These are phyloP conservation scores for Crithidia mellificae DNA, from an alignment of 208 protist species.

Conservation along the genomic window DNA sequence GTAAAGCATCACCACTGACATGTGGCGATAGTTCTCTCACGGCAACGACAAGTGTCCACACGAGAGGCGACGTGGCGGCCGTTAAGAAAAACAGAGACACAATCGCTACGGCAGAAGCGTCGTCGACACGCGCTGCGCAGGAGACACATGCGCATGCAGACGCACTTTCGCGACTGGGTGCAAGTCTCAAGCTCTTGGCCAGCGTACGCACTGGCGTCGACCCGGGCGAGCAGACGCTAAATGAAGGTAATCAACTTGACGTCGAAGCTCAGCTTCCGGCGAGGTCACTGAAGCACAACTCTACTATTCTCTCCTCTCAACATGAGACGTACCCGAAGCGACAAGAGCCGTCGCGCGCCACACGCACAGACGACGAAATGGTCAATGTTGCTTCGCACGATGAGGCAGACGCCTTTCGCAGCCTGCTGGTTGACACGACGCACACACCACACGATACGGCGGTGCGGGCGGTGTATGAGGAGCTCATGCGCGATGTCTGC, in stretches of 20 bases:
- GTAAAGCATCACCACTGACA: no score
- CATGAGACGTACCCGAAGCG: background rate
- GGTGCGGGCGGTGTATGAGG: slow-evolving; percentile 53
- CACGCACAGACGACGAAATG: background rate
- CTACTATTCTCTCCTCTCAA: slow-evolving; percentile 1
- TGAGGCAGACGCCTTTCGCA: slow-evolving; percentile 14
- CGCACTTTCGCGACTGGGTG: slow-evolving; percentile 10
- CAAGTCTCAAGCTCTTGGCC: slow-evolving; percentile 13
- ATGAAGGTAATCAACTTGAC: background rate
- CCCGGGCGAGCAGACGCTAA: background rate
- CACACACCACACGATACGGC: slow-evolving; percentile 34
- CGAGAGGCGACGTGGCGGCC: no score
- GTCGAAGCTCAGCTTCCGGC: no score
- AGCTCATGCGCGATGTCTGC: slow-evolving; percentile 36
- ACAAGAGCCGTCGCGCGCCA: no score
- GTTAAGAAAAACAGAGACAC: background rate
- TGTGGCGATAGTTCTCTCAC: no score
- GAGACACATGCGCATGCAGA: slow-evolving; percentile 16
- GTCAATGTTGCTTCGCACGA: background rate
- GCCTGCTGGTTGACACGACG: slow-evolving; percentile 29
- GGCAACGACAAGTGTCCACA: no score
- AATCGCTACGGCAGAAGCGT: background rate
- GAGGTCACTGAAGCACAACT: background rate
- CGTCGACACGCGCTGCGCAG: slow-evolving; percentile 8
- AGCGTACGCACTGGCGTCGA: background rate